Conservation (phyloP, 139 green algal genomes). For the Haematococcus lacustris region DNA sequence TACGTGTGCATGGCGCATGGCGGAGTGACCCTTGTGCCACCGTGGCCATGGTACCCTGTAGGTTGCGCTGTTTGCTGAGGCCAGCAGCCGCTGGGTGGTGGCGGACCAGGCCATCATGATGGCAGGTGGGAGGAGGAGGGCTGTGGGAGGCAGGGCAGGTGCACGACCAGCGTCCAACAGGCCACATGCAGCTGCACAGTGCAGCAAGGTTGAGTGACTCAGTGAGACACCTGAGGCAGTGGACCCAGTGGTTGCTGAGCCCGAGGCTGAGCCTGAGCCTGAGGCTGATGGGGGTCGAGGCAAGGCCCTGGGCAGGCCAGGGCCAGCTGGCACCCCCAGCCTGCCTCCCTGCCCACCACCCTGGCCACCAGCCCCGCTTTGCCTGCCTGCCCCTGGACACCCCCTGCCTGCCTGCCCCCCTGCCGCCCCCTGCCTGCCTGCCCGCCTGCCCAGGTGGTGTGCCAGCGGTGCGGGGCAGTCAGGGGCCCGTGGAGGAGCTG, state of each 20-base stretch:
- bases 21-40: neutral
- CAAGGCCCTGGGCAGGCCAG: neutral
- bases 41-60: neutral
- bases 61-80: conserved; percentile 81
- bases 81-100: conserved; percentile 73
- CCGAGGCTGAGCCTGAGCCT: neutral
- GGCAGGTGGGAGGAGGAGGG: conserved; percentile 46
- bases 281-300: neutral
- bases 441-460: neutral
- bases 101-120: conserved; percentile 58
- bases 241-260: neutral
- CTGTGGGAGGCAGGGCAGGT: too few species aligned
- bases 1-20: neutral
- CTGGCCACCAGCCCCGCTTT: neutral
- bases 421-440: neutral
- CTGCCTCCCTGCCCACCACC: neutral
- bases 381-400: neutral
- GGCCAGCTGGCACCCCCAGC: neutral
- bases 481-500: conserved; percentile 68
- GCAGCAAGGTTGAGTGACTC: too few species aligned
- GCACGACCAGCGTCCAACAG: neutral
- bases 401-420: neutral
- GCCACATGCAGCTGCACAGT: neutral
- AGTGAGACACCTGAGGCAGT: neutral
- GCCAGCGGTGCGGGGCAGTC: conserved; percentile 56